Evolutionary conservation across 148 eudicot species (phyloP).

Genomic region (Fagopyrum homotropicum): DNA sequence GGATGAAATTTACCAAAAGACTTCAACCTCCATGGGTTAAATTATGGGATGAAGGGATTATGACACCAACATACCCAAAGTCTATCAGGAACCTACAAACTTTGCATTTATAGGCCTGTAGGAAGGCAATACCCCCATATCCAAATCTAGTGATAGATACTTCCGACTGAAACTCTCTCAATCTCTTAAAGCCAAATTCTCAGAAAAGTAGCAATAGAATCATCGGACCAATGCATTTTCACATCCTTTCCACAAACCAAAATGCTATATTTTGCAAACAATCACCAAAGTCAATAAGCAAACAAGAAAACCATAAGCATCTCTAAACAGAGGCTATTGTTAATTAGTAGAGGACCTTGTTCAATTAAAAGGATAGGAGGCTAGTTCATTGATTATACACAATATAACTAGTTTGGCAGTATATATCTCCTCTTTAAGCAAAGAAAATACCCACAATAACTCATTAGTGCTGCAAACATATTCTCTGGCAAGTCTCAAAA

Average conservation of each 20-base stretch:
- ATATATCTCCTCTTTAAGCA: background rate
- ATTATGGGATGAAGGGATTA: too few species aligned
- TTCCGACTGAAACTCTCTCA: background rate
- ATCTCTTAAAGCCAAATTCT: background rate
- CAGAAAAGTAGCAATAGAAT: background rate
- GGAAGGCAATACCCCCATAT: background rate
- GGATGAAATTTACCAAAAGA: too few species aligned
- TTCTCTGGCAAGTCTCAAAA: background rate
- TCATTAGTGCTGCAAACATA: background rate
- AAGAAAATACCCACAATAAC: background rate
- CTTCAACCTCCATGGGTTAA: too few species aligned
- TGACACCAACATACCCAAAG: too few species aligned
- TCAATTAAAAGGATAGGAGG: background rate
- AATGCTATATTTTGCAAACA: background rate
- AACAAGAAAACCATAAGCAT: background rate
- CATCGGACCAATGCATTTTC: background rate
- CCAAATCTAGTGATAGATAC: background rate
- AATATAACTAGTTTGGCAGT: background rate
- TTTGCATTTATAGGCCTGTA: background rate
- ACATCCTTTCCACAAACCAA: background rate
- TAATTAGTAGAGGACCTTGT: background rate
- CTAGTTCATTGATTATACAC: background rate
- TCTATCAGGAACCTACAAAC: background rate
- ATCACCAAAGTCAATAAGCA: background rate
- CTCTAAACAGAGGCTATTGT: background rate